These are phyloP conservation scores for Zoysia matrella DNA, from an alignment of 202 grass and related monocot species.

Conservation along the genomic window DNA sequence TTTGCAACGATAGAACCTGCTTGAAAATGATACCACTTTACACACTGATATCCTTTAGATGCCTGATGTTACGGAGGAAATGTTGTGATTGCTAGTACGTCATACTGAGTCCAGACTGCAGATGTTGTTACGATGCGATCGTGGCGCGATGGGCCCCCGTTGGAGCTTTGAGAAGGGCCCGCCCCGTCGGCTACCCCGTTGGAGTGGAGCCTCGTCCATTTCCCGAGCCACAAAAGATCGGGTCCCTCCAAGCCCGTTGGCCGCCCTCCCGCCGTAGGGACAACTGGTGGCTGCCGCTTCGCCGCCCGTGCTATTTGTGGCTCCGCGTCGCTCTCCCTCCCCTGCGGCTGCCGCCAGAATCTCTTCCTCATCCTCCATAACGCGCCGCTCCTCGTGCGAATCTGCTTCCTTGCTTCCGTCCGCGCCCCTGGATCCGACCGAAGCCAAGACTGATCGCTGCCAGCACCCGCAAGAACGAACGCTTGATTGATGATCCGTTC, in stretches of 20 bases:
- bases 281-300: slow-evolving; percentile 43
- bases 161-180: no score
- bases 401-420: not conserved
- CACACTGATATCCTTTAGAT: no score
- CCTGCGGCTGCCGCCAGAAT: not conserved
- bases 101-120: no score
- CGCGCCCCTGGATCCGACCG: not conserved
- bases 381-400: not conserved
- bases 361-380: not conserved
- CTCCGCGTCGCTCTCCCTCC: not conserved
- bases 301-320: slow-evolving; percentile 18
- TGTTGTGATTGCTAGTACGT: not conserved
- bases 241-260: slow-evolving; percentile 26
- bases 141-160: no score
- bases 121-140: no score
- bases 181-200: no score
- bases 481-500: not conserved
- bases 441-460: not conserved
- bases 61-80: no score
- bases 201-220: not conserved
- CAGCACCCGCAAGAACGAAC: not conserved
- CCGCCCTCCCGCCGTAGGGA: slow-evolving; percentile 10
- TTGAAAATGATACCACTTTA: no score
- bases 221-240: not conserved
- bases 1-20: no score